Conservation (phyloP, 1,284 basidiomycete genomes). For the Ganoderma sinense region DNA sequence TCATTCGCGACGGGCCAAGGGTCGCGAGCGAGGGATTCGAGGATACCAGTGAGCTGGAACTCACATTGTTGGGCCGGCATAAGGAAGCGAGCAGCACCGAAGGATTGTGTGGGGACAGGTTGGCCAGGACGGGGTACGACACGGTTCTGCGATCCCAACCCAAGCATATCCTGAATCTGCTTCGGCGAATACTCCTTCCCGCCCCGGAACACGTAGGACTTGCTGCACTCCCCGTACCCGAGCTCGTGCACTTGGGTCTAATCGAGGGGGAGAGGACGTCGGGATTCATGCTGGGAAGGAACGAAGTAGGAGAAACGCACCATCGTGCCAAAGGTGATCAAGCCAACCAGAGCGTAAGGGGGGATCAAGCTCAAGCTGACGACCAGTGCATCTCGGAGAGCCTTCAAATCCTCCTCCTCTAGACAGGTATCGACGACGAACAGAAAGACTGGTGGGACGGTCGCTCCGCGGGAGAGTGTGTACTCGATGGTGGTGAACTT, state of each 20-base stretch:
- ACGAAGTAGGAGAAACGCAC: constrained; percentile 50
- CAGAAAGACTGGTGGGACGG: constrained; percentile 95
- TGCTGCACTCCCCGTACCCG: constrained; percentile 95
- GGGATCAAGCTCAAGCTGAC: constrained; percentile 94
- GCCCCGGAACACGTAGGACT: constrained; percentile 99
- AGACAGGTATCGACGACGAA: constrained; percentile 98
- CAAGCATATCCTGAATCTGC: constrained; percentile 99
- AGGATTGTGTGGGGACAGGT: constrained; percentile 83
- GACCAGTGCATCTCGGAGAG: constrained; percentile 91
- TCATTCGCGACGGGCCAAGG: constrained; percentile 98
- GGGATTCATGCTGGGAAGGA: not conserved
- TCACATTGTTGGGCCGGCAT: constrained; percentile 95
- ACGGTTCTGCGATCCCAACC: constrained; percentile 79
- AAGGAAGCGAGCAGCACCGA: constrained; percentile 93
- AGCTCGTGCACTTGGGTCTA: constrained; percentile 99
- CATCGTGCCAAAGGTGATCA: constrained; percentile 98
- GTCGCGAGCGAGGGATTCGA: constrained; percentile 91
- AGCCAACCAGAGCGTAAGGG: constrained; percentile 92
- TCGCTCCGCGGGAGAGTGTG: constrained; percentile 91
- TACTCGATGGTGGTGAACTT: constrained; percentile 99
- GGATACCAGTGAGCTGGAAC: constrained; percentile 94
- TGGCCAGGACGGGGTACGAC: constrained; percentile 88
- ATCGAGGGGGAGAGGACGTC: constrained; percentile 7
- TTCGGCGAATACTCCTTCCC: constrained; percentile 98
- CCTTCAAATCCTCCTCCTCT: constrained; percentile 96